These are phyloP conservation scores for Annona squamosa DNA, from an alignment of 164 flowering plant species.

Conservation along the genomic window DNA sequence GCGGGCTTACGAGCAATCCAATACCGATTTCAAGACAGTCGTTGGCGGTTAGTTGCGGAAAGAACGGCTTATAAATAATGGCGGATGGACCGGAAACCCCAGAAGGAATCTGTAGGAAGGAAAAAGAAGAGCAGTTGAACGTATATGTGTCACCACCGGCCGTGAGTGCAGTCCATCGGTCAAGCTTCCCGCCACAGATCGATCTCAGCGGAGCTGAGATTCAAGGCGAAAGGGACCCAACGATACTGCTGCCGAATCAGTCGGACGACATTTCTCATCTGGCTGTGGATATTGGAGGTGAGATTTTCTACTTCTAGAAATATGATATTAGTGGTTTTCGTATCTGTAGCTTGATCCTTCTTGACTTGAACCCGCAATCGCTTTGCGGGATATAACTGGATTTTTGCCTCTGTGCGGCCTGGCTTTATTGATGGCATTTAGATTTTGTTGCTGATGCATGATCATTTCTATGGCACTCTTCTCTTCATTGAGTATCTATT, in stretches of 20 bases:
- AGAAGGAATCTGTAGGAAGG: neutral
- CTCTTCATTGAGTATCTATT: too few relatives aligned
- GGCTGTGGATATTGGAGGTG: slow-evolving; percentile 55
- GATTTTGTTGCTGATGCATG: neutral
- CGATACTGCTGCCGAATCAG: slow-evolving; percentile 90
- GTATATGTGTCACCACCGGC: slow-evolving; percentile 41
- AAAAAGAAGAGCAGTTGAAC: slow-evolving; percentile 16
- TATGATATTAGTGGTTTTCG: neutral
- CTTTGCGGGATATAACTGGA: neutral
- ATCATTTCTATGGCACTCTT: too few relatives aligned
- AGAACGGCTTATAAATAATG: slow-evolving; percentile 11
- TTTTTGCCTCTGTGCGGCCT: neutral
- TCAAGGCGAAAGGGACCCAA: slow-evolving; percentile 84
- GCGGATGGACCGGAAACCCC: slow-evolving; percentile 11
- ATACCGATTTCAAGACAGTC: slow-evolving; percentile 8
- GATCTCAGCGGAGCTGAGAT: slow-evolving; percentile 91
- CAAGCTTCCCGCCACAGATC: slow-evolving; percentile 82
- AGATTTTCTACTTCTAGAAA: neutral
- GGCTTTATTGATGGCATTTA: neutral
- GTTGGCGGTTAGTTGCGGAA: slow-evolving; percentile 13
- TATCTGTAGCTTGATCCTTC: neutral
- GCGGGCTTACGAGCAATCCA: neutral
- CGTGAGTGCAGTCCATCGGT: slow-evolving; percentile 55
- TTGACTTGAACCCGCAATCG: neutral
- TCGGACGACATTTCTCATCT: slow-evolving; percentile 94